Evolutionary conservation across 2,329 filamentous ascomycete species (phyloP), one percentile per base, ranked within the genome.

Genomic region (Ascomycota sp.): DNA sequence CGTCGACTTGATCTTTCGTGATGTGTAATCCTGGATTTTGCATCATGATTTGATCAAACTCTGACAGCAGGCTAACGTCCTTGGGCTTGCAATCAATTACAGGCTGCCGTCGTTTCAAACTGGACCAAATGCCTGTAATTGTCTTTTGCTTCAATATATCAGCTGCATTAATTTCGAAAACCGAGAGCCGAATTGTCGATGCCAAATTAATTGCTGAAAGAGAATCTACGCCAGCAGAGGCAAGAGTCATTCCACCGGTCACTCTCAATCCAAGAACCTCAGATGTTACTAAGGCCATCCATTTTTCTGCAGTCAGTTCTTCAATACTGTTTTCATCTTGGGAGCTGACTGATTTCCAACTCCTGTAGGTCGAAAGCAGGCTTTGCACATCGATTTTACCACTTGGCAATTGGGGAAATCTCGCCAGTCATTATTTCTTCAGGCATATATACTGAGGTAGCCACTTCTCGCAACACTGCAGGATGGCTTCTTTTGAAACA

Each of bases 371-470:
- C 1, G 55, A 45, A 38, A 70, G 60, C 7, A 93, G 52, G 9
- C 48, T 51, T 40, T 70, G 75, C 30, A 70, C 71, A 42, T 93
- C 77, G 10, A 85, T 63, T 44, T 94, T 94, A 1, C 85, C 85
- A 1, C 82, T 92, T 3, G 82, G 61, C 13, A 93, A 55, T 30
- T 75, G 70, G 1, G 82, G 82, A 32, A 93, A 73, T 7, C 63
- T 56, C 1, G 59, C 39, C 36, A 2, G 77, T 43, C 1, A 81
- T 48, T 17, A 91, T 55, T 35, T 91, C 76, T 4, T 66, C 64
- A 0, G 85, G 85, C 2, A 91, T 85, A 93, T 93, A 44, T 75
- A 89, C 4, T 61, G 59, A 0, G 83, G 81, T 2, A 94, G 59
- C 80, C 82, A 92, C 30, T 62, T 59, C 30, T 60, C 62, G 49